A percentile compares a stretch with the other conserved stretches of the same genome.
phyloP scores from a whole-genome alignment of 148 eudicot species.

The Rheum nobile region DNA sequence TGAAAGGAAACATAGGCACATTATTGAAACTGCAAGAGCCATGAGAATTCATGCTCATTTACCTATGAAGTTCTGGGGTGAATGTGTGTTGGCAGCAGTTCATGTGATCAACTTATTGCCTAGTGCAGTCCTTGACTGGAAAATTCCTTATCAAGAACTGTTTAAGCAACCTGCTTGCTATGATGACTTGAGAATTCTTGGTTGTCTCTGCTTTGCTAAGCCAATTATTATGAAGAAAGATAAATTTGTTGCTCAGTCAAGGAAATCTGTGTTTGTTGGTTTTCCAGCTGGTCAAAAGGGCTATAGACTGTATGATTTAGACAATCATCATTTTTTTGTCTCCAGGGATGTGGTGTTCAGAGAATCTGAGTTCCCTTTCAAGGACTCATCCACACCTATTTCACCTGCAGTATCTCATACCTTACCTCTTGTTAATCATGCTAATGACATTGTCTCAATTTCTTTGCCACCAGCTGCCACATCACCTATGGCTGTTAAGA shows the following conservation, averaged over 20 bases:
- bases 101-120: neutral
- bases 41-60: neutral
- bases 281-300: neutral
- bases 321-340: neutral
- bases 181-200: neutral
- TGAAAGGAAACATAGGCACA: slow-evolving; percentile 3
- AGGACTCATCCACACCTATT: too few relatives aligned
- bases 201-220: neutral
- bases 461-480: too few relatives aligned
- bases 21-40: slow-evolving; percentile 1
- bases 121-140: neutral
- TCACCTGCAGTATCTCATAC: too few relatives aligned
- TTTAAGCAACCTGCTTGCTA: neutral
- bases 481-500: too few relatives aligned
- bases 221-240: neutral
- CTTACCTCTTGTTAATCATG: too few relatives aligned
- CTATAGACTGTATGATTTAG: neutral
- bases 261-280: neutral
- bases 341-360: too few relatives aligned
- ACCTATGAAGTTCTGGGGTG: neutral
- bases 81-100: neutral
- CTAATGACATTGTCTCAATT: too few relatives aligned
- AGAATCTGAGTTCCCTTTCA: too few relatives aligned
- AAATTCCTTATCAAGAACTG: neutral
- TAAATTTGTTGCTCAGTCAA: neutral